Evolutionary conservation across 495 filamentous ascomycete species (phyloP).

Genomic region (Amphirosellinia nigrospora): DNA sequence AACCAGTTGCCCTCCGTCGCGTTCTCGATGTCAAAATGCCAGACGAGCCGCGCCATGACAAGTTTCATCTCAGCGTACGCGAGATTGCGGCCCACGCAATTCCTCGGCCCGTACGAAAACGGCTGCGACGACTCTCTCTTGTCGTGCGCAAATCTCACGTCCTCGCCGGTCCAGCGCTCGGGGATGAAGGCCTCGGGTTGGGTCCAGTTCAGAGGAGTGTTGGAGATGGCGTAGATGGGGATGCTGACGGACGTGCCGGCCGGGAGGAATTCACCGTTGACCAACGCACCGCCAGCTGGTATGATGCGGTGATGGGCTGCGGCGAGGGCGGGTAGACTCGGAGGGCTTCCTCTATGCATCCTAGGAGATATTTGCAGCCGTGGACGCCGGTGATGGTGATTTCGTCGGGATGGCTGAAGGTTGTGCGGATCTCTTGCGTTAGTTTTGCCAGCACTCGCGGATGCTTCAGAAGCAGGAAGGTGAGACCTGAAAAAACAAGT

Average conservation of each 20-base stretch:
- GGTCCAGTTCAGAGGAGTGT: constrained; percentile 43
- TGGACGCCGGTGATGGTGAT: constrained; percentile 56
- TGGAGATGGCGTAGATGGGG: constrained; percentile 41
- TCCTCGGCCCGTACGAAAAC: constrained; percentile 55
- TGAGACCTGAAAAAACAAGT: constrained; percentile 32
- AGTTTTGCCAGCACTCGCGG: constrained; percentile 49
- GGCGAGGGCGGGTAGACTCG: constrained; percentile 64
- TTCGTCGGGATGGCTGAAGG: constrained; percentile 53
- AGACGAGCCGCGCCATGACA: constrained; percentile 43
- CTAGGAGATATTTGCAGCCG: constrained; percentile 58
- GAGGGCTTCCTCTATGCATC: constrained; percentile 61
- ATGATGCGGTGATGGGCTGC: constrained; percentile 48
- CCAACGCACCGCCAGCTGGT: constrained; percentile 46
- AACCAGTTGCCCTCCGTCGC: constrained; percentile 37
- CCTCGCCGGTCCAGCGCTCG: constrained; percentile 42
- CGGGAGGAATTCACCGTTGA: constrained; percentile 52
- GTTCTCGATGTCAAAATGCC: constrained; percentile 43
- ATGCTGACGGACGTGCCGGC: constrained; percentile 43
- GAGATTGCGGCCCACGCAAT: constrained; percentile 58
- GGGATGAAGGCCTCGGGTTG: constrained; percentile 48
- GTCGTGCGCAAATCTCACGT: constrained; percentile 36
- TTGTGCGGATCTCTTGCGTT: constrained; percentile 52
- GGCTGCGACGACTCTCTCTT: constrained; percentile 33
- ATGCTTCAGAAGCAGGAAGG: constrained; percentile 56
- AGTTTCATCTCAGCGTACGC: constrained; percentile 45